Evolutionary conservation across 1,284 basidiomycete genomes (phyloP).

Genomic region (Ustilago nuda): DNA sequence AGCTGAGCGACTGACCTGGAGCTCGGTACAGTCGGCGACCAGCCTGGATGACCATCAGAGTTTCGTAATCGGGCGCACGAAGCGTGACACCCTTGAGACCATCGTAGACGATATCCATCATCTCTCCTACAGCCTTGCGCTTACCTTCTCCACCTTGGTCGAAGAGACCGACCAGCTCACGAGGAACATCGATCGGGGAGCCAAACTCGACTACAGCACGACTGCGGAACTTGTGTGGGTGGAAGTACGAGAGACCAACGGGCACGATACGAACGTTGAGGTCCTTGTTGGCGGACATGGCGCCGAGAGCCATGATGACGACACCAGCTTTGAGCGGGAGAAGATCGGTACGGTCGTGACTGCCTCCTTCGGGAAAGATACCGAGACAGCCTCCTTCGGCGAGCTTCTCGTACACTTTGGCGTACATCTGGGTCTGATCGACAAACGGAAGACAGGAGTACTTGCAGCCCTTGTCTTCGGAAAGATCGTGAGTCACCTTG

Average conservation of each 20-base stretch:
- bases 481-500: conserved; percentile 28
- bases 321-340: conserved; percentile 69
- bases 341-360: conserved; percentile 69
- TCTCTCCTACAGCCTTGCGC: conserved; percentile 87
- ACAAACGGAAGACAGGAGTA: conserved; percentile 72
- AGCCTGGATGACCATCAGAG: conserved; percentile 97
- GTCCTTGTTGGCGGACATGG: conserved; percentile 66
- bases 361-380: conserved; percentile 68
- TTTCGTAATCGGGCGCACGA: conserved; percentile 96
- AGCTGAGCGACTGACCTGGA: conserved; percentile 90
- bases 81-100: conserved; percentile 97
- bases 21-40: conserved; percentile 92
- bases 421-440: conserved; percentile 94
- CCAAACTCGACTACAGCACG: conserved; percentile 93
- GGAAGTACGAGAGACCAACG: conserved; percentile 69
- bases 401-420: conserved; percentile 88
- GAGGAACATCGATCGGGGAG: conserved; percentile 86
- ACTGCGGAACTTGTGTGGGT: conserved; percentile 69
- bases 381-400: conserved; percentile 82
- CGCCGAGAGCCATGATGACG: conserved; percentile 69
- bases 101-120: conserved; percentile 93
- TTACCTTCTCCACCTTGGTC: conserved; percentile 89
- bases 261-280: conserved; percentile 68
- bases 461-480: conserved; percentile 45
- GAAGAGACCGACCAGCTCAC: conserved; percentile 87